A percentile compares a stretch with the other conserved stretches of the same genome.
Conservation (phyloP, 2,329 filamentous ascomycete genomes). For the Penicillium sp. region DNA sequence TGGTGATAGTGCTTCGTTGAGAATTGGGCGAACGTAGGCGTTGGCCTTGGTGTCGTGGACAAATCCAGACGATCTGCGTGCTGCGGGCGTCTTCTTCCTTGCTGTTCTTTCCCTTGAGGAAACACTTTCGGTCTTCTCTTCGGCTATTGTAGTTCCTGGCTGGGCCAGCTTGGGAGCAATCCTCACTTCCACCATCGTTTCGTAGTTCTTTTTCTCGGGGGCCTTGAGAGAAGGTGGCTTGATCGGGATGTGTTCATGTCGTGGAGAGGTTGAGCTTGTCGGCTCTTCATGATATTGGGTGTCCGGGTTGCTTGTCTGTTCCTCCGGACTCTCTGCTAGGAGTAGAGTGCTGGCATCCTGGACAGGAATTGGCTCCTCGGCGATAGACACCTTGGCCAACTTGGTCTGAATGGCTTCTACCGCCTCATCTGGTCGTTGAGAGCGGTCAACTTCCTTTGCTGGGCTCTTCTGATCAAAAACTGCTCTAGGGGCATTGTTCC, state of each 20-base stretch:
- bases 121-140: neutral
- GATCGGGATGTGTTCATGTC: neutral
- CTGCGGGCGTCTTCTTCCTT: slow-evolving; percentile 20
- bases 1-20: slow-evolving; percentile 39
- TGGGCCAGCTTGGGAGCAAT: slow-evolving; percentile 7
- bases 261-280: neutral
- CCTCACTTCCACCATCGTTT: slow-evolving; percentile 33
- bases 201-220: slow-evolving; percentile 12
- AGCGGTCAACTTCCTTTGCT: slow-evolving; percentile 1
- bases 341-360: neutral
- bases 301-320: neutral
- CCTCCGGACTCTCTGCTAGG: neutral
- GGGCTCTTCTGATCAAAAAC: slow-evolving; percentile 37
- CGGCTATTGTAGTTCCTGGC: neutral
- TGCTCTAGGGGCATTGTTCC: slow-evolving; percentile 35
- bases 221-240: slow-evolving; percentile 1
- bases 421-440: slow-evolving; percentile 7
- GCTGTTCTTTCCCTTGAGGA: slow-evolving; percentile 3
- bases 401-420: slow-evolving; percentile 28
- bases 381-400: slow-evolving; percentile 29
- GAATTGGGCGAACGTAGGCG: slow-evolving; percentile 38
- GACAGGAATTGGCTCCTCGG: slow-evolving; percentile 10
- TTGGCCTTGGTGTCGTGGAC: slow-evolving; percentile 35
- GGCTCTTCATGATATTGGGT: neutral
- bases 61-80: slow-evolving; percentile 33